Base-by-base conservation (phyloP, 2,329 filamentous ascomycete genomes). In the Fusarium guadeloupense region DNA sequence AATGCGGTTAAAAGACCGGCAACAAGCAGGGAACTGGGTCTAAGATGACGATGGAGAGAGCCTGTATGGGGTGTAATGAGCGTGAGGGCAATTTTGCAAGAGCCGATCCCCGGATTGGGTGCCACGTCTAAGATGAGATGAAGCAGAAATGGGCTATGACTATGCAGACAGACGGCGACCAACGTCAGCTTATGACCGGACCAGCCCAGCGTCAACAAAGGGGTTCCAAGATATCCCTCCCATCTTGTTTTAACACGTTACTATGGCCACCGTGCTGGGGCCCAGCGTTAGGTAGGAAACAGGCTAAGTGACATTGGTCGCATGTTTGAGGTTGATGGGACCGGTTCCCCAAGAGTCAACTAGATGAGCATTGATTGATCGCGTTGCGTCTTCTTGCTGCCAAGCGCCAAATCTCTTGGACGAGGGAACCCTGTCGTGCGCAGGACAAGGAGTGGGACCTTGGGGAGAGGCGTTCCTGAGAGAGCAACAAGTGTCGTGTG, bases 291-390 rank as follows among this genome's bases (percentile, higher is more conserved):
- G 58, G 38, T 45, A 37, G 58, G 38, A 48, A 54, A 66, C 66
- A 63, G 53, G 64, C 65, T 64, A 69, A 55, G 60, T 52, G 44
- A 54, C 39, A 34, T 55, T 65, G 59, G 63, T 61, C 53, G 61
- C 65, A 63, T 68, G 81, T 85, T 83, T 84, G 82, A 83, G 77
- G 76, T 81, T 80, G 74, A 82, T 80, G 77, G 77, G 75, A 79
- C n/a, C 72, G 75, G 62, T 67, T 67, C 59, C 57, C 67, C 47
- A 50, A 26, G 34, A 54, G 40, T 49, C 41, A 33, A 25, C 34
- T 13, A 28, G 26, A 44, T 45, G 46, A 55, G 52, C 51, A 44
- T 51, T 64, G 20, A 43, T 60, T 60, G 20, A 43, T 60, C 55
- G 39, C 55, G 45, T 46, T 17, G 28, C 43, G n/a, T 38, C 26